Conservation (phyloP, 495 filamentous ascomycete genomes). For the Xanthoparmelia taractica region DNA sequence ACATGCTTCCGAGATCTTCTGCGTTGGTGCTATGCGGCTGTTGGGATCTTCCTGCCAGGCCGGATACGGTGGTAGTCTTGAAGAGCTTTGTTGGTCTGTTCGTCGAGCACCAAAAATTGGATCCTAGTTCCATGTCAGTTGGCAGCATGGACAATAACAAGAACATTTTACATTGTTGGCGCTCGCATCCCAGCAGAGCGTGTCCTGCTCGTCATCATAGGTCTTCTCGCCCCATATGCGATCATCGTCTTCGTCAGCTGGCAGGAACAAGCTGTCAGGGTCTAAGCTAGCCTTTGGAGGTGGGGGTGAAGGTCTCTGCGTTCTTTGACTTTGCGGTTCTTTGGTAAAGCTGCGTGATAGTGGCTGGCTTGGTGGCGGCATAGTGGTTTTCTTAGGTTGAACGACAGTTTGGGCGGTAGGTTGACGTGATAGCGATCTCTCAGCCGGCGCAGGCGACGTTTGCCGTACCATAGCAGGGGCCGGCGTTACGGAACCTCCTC, state of each 20-base stretch:
- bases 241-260: conserved; percentile 60
- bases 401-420: conserved; percentile 18
- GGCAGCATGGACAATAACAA: conserved; percentile 7
- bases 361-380: conserved; percentile 32
- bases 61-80: conserved; percentile 27
- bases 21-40: conserved; percentile 54
- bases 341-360: conserved; percentile 26
- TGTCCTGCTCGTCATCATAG: conserved; percentile 62
- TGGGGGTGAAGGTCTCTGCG: conserved; percentile 33
- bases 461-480: conserved; percentile 35
- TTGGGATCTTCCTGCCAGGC: conserved; percentile 30
- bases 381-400: conserved; percentile 11
- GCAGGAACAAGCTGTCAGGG: conserved; percentile 71
- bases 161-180: conserved; percentile 42
- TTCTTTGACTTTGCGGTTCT: conserved; percentile 20
- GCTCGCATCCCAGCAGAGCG: conserved; percentile 74
- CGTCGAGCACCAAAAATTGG: conserved; percentile 32
- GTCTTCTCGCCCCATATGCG: conserved; percentile 72
- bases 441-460: conserved; percentile 33
- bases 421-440: conserved; percentile 30
- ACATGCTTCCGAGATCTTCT: conserved; percentile 53
- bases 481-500: conserved; percentile 30
- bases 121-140: conserved; percentile 25
- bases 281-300: conserved; percentile 55
- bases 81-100: conserved; percentile 26